Percentiles rank a stretch among this genome's conserved stretches.
Conservation (phyloP, 2,329 filamentous ascomycete species). For the Phoma sp. region DNA sequence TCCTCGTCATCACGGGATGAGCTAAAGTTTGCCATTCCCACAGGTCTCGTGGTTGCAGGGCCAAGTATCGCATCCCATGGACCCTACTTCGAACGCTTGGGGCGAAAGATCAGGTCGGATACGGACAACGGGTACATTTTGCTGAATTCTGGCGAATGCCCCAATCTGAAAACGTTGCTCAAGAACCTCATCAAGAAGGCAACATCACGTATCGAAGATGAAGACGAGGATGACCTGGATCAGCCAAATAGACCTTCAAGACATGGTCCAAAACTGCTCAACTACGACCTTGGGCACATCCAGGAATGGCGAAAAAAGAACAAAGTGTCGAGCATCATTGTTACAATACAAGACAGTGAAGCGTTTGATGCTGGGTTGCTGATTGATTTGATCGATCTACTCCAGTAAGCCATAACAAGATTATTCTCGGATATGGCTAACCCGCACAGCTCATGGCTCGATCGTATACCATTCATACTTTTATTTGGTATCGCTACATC, state of each 20-base stretch:
- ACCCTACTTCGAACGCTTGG: slow-evolving; percentile 75
- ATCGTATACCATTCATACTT: slow-evolving; percentile 78
- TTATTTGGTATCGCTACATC: slow-evolving; percentile 84
- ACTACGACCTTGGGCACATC: slow-evolving; percentile 80
- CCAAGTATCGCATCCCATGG: slow-evolving; percentile 80
- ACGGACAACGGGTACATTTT: slow-evolving; percentile 65
- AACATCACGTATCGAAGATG: slow-evolving; percentile 64
- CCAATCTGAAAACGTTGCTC: slow-evolving; percentile 75
- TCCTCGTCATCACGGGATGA: slow-evolving; percentile 29
- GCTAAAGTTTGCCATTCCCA: slow-evolving; percentile 63
- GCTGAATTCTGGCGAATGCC: slow-evolving; percentile 73
- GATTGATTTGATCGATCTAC: slow-evolving; percentile 72
- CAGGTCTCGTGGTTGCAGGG: slow-evolving; percentile 77
- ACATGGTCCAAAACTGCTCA: slow-evolving; percentile 72
- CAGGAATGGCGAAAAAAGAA: slow-evolving; percentile 65
- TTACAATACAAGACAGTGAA: slow-evolving; percentile 83
- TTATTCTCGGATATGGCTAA: slow-evolving; percentile 25
- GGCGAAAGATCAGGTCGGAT: slow-evolving; percentile 51
- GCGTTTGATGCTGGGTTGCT: slow-evolving; percentile 78
- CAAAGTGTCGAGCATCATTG: slow-evolving; percentile 66
- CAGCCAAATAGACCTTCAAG: slow-evolving; percentile 24
- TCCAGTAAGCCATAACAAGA: slow-evolving; percentile 62
- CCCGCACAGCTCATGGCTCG: slow-evolving; percentile 67
- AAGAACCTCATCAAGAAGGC: slow-evolving; percentile 76
- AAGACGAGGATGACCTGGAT: slow-evolving; percentile 55